phyloP scores from a whole-genome alignment of 306 rosid species.

The Ormosia emarginata region DNA sequence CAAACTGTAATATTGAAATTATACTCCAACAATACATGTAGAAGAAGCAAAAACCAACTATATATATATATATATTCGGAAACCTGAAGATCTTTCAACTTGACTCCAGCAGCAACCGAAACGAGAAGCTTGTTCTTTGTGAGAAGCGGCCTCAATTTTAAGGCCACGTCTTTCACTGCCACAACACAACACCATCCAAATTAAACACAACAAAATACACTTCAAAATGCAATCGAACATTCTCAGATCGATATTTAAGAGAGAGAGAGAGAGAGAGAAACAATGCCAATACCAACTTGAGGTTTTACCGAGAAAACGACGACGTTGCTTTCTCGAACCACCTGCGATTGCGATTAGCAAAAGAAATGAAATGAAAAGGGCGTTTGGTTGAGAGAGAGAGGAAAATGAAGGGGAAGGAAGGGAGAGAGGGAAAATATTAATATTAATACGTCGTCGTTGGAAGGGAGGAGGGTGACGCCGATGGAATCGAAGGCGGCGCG shows the following conservation, averaged over 20 bases:
- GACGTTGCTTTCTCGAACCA: conserved; percentile 72
- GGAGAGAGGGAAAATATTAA: neutral
- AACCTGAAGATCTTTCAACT: conserved; percentile 92
- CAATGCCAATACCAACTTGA: conserved; percentile 55
- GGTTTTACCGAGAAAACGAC: conserved; percentile 90
- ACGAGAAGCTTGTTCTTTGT: conserved; percentile 81
- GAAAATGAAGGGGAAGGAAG: neutral
- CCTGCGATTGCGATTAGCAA: conserved; percentile 35
- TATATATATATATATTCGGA: neutral
- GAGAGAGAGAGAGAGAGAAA: neutral
- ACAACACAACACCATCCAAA: neutral
- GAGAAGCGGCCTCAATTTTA: conserved; percentile 61
- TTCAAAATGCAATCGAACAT: neutral
- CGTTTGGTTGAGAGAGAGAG: neutral
- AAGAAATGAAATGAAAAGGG: neutral
- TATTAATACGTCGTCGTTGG: conserved; percentile 46
- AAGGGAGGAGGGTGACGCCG: conserved; percentile 44
- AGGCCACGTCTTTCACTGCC: conserved; percentile 65
- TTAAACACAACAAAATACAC: neutral
- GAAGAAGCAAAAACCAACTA: neutral
- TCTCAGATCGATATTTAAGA: neutral
- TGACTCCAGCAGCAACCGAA: conserved; percentile 93
- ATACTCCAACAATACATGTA: neutral
- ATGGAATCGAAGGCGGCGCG: conserved; percentile 49
- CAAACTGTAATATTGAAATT: neutral